Evolutionary conservation across 306 rosid genomes (phyloP), one percentile per base, ranked within the genome.

Genomic region (Prunus padus): DNA sequence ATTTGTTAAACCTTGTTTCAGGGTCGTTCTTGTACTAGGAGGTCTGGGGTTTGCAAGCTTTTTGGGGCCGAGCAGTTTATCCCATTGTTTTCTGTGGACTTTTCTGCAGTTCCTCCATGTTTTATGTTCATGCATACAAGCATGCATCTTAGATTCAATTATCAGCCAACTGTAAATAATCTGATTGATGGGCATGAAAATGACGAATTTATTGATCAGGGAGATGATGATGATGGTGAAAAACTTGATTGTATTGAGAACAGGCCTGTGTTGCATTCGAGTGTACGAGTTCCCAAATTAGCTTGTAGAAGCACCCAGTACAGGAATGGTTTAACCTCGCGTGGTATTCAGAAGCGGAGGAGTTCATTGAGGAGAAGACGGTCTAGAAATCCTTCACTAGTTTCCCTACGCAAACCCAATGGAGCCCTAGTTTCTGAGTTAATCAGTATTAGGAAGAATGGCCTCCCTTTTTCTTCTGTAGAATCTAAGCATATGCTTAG

Each of bases 31-130:
- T 40, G 82, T 45, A 46, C 37, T 15, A 44, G 59, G 2, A 49
- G 68, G 67, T 55, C 76, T 15, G 92, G 96, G 28, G 74, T 84
- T 81, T 93, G 87, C 80, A 79, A 73, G 77, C 63, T 93, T 75
- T 93, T 79, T 72, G 92, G 87, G 77, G 64, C 80, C 60, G 15
- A 8, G 30, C 50, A 42, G 71, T 77, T 54, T n/a, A 49, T 73
- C 55, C 92, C 96, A 14, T 60, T 88, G 81, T 89, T 93, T 76
- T 79, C 77, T 69, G 80, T 93, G 50, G 91, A 91, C 80, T 91
- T 88, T 80, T 86, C 98, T 52, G 94, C 97, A 8, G 60, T 88
- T 82, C 98, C 97, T 74, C 67, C 40, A 19, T 86, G 82, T 80
- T 93, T 88, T 69, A 72, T 73, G 81, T n/a, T 40, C 73, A 75